Evolutionary conservation across 208 protist species (phyloP), one percentile per base, ranked within the genome.

Genomic region (Wallacemonas sp.): DNA sequence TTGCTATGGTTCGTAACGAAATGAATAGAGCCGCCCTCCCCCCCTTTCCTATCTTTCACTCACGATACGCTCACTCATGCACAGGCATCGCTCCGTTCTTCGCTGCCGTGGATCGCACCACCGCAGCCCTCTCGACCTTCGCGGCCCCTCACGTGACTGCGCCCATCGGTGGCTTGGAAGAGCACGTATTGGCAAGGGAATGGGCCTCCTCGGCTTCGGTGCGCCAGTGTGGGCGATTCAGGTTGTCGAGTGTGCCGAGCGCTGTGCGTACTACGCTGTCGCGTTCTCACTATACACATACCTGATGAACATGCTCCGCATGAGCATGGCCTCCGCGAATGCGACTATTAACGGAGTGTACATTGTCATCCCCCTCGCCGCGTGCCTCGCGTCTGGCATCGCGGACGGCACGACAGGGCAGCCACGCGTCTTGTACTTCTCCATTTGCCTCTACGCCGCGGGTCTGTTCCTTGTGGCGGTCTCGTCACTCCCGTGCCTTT

Each of bases 271-370:
- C 67, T 91, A 91, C 63, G 78, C 78, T 2, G 78, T 81, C 12
- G 69, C 73, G 37, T 87, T 87, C 38, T 85, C 80, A 13, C 69
- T 91, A 22, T 86, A 83, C 57, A 91, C 84, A 3, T 91, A 87
- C 59, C 77, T 70, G 63, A 82, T 71, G 2, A 66, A 73, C 22
- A 82, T 91, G 75, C 79, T 91, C 13, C 59, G 50, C 24, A 73
- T 73, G 9, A 76, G 71, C 15, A 58, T 75, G 0, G 62, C 58
- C 6, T 38, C 10, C 4, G 70, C 71, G 0, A 86, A 90, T 37
- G 80, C 74, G 19, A 42, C 84, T 19, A 68, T 85, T 13, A 90
- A 87, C 60, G 59, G 38, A 10, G 45, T 87, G 8, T 90, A 87
- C 71, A 68, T 83, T 27, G 30, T 87, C 24, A 64, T 83, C 27